A percentile compares a stretch with the other conserved stretches of the same genome.
Evolutionary conservation across 768 basidiomycete genomes (phyloP).

Genomic region (Leccinum ochraceum): DNA sequence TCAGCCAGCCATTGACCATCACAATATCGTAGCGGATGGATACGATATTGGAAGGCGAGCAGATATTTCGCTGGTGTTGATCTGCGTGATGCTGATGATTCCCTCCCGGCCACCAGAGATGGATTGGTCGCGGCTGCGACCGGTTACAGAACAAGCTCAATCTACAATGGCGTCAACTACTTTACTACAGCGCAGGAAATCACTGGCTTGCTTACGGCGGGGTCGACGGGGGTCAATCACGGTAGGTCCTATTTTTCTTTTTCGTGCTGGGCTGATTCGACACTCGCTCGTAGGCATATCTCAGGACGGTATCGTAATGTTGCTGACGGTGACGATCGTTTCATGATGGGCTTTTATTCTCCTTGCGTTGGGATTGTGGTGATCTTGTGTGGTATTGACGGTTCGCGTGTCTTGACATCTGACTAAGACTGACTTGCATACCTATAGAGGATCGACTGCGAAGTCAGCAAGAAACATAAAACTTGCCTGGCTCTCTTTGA

Average conservation of each 20-base stretch:
- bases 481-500: too few species aligned
- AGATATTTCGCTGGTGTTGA: background rate
- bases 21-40: conserved; percentile 46
- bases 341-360: conserved; percentile 3
- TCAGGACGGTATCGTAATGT: conserved; percentile 53
- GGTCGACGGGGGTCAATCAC: conserved; percentile 52
- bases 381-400: too few species aligned
- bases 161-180: conserved; percentile 49
- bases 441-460: too few species aligned
- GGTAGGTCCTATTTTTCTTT: conserved; percentile 32
- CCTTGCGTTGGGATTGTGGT: too few species aligned
- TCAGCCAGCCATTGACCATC: conserved; percentile 35
- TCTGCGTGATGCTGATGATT: background rate
- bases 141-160: conserved; percentile 32
- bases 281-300: conserved; percentile 49
- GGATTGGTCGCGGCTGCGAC: conserved; percentile 39
- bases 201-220: conserved; percentile 53
- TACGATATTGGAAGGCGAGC: conserved; percentile 47
- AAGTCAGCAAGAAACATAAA: too few species aligned
- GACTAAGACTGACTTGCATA: too few species aligned
- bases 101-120: conserved; percentile 29
- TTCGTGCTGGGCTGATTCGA: conserved; percentile 1
- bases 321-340: conserved; percentile 52
- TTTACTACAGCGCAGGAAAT: conserved; percentile 45
- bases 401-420: too few species aligned